Conservation (phyloP, 768 basidiomycete genomes). For the Psilocybe cubensis region DNA sequence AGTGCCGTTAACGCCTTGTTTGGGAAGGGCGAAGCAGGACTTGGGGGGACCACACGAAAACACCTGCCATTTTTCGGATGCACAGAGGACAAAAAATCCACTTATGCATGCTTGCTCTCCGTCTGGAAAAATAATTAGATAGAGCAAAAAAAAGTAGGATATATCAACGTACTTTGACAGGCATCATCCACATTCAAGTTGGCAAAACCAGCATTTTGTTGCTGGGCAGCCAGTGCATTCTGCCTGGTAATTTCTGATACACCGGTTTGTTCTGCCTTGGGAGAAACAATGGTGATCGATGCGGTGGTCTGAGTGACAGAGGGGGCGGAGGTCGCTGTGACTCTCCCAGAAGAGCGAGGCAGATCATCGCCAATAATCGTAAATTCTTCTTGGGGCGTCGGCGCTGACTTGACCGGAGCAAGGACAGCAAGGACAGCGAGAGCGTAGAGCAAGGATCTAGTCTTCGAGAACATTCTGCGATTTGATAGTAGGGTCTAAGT, state of each 20-base stretch:
- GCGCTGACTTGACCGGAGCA: conserved; percentile 37
- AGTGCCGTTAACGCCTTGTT: conserved; percentile 49
- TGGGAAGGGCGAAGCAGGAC: conserved; percentile 54
- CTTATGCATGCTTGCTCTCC: conserved; percentile 44
- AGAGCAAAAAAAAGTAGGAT: background rate
- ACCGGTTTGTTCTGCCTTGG: conserved; percentile 4
- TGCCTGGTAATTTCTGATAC: conserved; percentile 31
- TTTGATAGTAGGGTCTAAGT: conserved; percentile 13
- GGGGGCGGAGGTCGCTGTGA: background rate
- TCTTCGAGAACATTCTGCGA: conserved; percentile 20
- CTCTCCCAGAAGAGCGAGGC: background rate
- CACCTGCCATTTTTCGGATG: conserved; percentile 40
- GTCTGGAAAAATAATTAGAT: conserved; percentile 19
- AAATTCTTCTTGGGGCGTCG: conserved; percentile 19
- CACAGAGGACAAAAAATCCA: conserved; percentile 47
- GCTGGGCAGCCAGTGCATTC: conserved; percentile 55
- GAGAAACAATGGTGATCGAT: conserved; percentile 1
- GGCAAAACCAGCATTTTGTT: conserved; percentile 51
- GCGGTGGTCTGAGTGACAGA: background rate
- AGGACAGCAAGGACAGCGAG: conserved; percentile 26
- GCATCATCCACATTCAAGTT: conserved; percentile 43
- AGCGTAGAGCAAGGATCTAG: conserved; percentile 16
- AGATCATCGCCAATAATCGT: background rate
- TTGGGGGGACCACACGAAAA: conserved; percentile 37
- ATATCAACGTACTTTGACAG: conserved; percentile 46